Conservation (phyloP, 768 basidiomycete genomes). For the Trametes coccinea region DNA sequence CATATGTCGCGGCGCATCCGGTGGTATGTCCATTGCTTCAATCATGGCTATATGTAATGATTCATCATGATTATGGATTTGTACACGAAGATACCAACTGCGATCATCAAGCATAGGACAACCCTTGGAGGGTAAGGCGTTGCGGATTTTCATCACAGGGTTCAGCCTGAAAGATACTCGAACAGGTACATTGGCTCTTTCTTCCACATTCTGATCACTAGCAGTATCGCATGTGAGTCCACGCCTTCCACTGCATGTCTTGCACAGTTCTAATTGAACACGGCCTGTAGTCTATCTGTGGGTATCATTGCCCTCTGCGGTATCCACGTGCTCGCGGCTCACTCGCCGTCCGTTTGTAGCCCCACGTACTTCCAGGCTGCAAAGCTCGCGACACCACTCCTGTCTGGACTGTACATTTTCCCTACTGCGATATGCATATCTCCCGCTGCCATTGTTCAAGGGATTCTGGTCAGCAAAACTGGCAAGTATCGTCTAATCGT, state of each 20-base stretch:
- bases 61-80: too few relatives aligned
- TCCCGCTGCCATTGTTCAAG: conserved; percentile 40
- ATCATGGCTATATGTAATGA: not conserved
- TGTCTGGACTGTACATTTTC: conserved; percentile 40
- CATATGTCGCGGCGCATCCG: conserved; percentile 26
- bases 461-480: conserved; percentile 31
- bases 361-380: conserved; percentile 51
- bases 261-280: not conserved
- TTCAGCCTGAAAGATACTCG: too few relatives aligned
- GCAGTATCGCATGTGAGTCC: conserved; percentile 27
- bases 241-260: not conserved
- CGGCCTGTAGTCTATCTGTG: conserved; percentile 35
- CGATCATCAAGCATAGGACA: conserved; percentile 16
- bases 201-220: conserved; percentile 31
- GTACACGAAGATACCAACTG: conserved; percentile 4
- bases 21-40: conserved; percentile 19
- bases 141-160: not conserved
- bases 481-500: conserved; percentile 38
- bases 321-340: too few relatives aligned
- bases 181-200: conserved; percentile 38
- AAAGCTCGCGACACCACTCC: conserved; percentile 38
- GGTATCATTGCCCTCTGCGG: not conserved
- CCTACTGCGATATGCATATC: conserved; percentile 37
- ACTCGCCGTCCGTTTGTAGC: not conserved
- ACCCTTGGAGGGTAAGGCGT: conserved; percentile 7